phyloP scores from a whole-genome alignment of 805 yeast genomes.

The Candida sonorensis region DNA sequence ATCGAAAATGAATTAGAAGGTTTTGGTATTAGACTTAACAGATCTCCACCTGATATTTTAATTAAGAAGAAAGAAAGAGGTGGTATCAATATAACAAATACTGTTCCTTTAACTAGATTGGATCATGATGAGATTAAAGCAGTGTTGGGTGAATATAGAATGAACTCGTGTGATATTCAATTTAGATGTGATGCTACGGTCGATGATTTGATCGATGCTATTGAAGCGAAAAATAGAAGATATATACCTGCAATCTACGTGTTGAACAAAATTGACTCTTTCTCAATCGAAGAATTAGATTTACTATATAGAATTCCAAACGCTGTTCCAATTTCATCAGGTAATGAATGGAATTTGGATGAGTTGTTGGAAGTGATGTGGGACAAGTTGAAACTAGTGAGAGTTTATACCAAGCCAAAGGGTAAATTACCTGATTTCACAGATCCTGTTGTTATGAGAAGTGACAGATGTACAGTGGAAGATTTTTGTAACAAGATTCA shows the following conservation, averaged over 20 bases:
- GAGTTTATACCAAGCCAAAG: constrained; percentile 97
- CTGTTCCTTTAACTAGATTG: constrained; percentile 86
- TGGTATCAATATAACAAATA: constrained; percentile 88
- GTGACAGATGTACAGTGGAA: constrained; percentile 77
- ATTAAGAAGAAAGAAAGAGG: constrained; percentile 93
- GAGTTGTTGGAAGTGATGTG: constrained; percentile 94
- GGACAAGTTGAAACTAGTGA: constrained; percentile 82
- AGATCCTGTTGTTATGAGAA: constrained; percentile 90
- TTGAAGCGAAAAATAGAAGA: constrained; percentile 84
- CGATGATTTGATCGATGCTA: constrained; percentile 90
- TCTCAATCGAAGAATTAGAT: constrained; percentile 89
- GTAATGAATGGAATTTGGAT: constrained; percentile 94
- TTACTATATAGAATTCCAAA: constrained; percentile 87
- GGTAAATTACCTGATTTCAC: constrained; percentile 88
- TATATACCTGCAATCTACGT: constrained; percentile 96
- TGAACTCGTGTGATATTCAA: constrained; percentile 93
- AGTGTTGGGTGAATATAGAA: constrained; percentile 91
- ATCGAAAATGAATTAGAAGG: constrained; percentile 96
- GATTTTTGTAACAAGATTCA: constrained; percentile 97
- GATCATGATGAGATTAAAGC: constrained; percentile 93
- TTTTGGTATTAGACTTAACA: constrained; percentile 91
- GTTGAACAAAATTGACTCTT: constrained; percentile 91
- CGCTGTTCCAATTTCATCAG: constrained; percentile 96
- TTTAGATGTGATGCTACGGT: constrained; percentile 97
- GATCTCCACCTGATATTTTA: constrained; percentile 86